Evolutionary conservation across 148 eudicot species (phyloP).

Genomic region (Arctostaphylos glauca): DNA sequence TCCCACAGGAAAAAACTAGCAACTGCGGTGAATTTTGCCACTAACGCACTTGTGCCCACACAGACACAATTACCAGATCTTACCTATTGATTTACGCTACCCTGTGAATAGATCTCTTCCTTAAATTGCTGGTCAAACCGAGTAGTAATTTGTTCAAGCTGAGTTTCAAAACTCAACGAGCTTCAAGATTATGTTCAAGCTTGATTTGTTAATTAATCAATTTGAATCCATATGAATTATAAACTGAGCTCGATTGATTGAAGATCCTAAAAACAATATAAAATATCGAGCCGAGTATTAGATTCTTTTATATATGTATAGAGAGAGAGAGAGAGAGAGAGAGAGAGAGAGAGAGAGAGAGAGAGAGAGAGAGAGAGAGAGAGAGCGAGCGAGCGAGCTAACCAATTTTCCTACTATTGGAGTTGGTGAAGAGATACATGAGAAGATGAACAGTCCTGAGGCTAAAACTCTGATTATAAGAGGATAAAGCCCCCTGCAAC

Average conservation of each 20-base stretch:
- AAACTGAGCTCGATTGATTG: background rate
- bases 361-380: background rate
- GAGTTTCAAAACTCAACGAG: background rate
- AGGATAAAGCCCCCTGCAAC: conserved; percentile 70
- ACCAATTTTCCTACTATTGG: conserved; percentile 75
- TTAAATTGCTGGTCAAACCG: background rate
- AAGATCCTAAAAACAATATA: background rate
- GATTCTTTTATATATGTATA: background rate
- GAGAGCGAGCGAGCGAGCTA: background rate
- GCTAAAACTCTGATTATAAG: conserved; percentile 76
- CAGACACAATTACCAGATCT: background rate
- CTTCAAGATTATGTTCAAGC: background rate
- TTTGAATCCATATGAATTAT: background rate
- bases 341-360: background rate
- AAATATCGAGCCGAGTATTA: background rate
- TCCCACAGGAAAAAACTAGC: background rate
- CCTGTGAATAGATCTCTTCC: background rate
- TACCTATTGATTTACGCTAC: background rate
- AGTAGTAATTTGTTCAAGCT: background rate
- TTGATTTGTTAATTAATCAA: background rate
- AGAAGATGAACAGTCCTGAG: conserved; percentile 83
- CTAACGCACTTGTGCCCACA: too few relatives aligned
- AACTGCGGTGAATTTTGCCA: background rate
- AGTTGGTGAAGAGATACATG: conserved; percentile 70
- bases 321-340: background rate